A percentile compares a stretch with the other conserved stretches of the same genome.
Conservation (phyloP, 2,329 filamentous ascomycete genomes). For the Teratosphaeria pseudoeucalypti region DNA sequence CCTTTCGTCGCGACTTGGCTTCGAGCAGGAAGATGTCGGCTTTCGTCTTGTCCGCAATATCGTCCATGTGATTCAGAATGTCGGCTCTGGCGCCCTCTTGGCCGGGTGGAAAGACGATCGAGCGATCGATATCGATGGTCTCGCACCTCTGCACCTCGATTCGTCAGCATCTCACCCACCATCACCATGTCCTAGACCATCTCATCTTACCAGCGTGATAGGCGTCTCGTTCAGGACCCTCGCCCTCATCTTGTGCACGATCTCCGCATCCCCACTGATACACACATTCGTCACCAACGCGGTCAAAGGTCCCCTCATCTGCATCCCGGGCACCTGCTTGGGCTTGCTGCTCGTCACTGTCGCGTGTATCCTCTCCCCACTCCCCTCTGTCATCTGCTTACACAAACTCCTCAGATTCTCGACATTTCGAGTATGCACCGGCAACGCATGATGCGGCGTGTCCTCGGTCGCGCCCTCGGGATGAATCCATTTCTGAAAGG, state of each 20-base stretch:
- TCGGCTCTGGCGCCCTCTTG: constrained; percentile 51
- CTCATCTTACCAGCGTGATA: constrained; percentile 68
- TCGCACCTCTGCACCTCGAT: constrained; percentile 62
- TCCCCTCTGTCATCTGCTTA: constrained; percentile 62
- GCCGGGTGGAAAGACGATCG: constrained; percentile 65
- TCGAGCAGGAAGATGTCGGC: constrained; percentile 95
- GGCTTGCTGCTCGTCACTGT: constrained; percentile 74
- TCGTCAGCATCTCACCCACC: constrained; percentile 13
- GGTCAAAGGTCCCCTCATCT: constrained; percentile 36
- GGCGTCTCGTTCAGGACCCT: constrained; percentile 86
- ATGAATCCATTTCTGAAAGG: constrained; percentile 86
- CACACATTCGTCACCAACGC: constrained; percentile 69
- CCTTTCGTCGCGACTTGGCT: constrained; percentile 60
- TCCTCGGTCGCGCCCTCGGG: constrained; percentile 77
- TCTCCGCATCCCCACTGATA: constrained; percentile 75
- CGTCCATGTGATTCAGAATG: constrained; percentile 76
- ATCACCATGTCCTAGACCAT: constrained; percentile 1
- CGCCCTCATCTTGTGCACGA: constrained; percentile 81
- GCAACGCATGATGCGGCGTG: constrained; percentile 75
- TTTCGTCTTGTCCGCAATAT: constrained; percentile 76
- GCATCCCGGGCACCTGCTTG: constrained; percentile 46
- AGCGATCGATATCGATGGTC: constrained; percentile 84
- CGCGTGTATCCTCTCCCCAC: constrained; percentile 60
- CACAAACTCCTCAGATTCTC: constrained; percentile 70
- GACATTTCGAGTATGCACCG: constrained; percentile 83